Evolutionary conservation across 2,329 filamentous ascomycete genomes (phyloP).

Genomic region (Neophaeococcomyces mojaviensis): DNA sequence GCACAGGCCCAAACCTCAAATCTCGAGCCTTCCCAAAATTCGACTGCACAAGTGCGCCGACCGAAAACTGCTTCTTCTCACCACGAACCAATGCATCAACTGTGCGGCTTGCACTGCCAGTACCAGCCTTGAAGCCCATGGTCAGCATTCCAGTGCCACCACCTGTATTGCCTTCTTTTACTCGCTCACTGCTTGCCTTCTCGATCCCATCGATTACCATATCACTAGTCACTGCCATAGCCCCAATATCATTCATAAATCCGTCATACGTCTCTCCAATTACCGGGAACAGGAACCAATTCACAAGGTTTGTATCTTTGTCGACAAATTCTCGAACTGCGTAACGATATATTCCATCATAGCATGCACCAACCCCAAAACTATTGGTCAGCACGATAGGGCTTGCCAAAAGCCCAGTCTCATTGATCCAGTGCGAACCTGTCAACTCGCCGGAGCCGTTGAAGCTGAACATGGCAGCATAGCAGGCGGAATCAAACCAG

Average conservation of each 20-base stretch:
- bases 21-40: conserved; percentile 56
- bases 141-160: conserved; percentile 64
- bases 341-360: conserved; percentile 53
- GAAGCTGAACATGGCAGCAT: conserved; percentile 48
- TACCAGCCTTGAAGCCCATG: conserved; percentile 60
- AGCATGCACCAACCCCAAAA: conserved; percentile 50
- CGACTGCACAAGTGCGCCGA: conserved; percentile 56
- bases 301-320: conserved; percentile 36
- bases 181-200: conserved; percentile 31
- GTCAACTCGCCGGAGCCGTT: conserved; percentile 60
- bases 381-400: conserved; percentile 56
- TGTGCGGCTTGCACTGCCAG: conserved; percentile 53
- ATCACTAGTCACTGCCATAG: conserved; percentile 48
- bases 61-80: conserved; percentile 43
- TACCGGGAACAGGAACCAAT: conserved; percentile 50
- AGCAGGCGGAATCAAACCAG: conserved; percentile 35
- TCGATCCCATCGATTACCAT: conserved; percentile 50
- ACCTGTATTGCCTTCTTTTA: conserved; percentile 53
- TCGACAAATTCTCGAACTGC: conserved; percentile 41
- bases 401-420: conserved; percentile 52
- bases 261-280: conserved; percentile 60
- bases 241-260: conserved; percentile 50
- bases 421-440: conserved; percentile 54
- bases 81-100: conserved; percentile 40
- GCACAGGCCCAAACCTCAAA: conserved; percentile 53